A percentile compares a stretch with the other conserved stretches of the same genome.
phyloP scores from a whole-genome alignment of 768 basidiomycete species.

The Boletellus ananas region DNA sequence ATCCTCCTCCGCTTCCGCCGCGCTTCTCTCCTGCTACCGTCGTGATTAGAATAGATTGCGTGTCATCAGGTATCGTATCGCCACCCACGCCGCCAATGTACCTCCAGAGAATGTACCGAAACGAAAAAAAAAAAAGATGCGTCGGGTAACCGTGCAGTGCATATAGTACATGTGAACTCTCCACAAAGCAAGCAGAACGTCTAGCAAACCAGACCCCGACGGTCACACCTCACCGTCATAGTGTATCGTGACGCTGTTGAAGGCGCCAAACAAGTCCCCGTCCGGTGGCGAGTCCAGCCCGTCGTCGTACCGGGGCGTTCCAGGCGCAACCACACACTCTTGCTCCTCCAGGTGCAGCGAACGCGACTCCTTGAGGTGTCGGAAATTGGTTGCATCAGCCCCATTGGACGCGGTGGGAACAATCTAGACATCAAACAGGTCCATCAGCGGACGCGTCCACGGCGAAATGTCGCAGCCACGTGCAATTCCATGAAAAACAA shows the following conservation, averaged over 20 bases:
- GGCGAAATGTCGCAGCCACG: not conserved
- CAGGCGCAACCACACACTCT: slow-evolving; percentile 33
- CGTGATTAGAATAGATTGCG: slow-evolving; percentile 29
- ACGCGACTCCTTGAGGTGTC: slow-evolving; percentile 83
- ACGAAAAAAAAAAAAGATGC: slow-evolving; percentile 7
- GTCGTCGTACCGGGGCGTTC: slow-evolving; percentile 42
- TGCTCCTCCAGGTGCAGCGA: slow-evolving; percentile 86
- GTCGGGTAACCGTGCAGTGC: slow-evolving; percentile 26
- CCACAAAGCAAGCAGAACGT: slow-evolving; percentile 22
- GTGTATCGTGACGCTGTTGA: slow-evolving; percentile 86
- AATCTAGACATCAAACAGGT: slow-evolving; percentile 51
- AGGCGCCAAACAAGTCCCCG: slow-evolving; percentile 77
- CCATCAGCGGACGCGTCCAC: slow-evolving; percentile 26
- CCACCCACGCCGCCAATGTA: slow-evolving; percentile 25
- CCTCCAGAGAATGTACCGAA: slow-evolving; percentile 16
- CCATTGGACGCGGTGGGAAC: slow-evolving; percentile 72
- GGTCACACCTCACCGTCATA: slow-evolving; percentile 66
- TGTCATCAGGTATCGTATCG: slow-evolving; percentile 31
- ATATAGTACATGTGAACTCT: slow-evolving; percentile 35
- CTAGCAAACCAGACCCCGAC: slow-evolving; percentile 6
- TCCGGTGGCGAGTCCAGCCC: slow-evolving; percentile 43
- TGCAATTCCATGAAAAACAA: not conserved
- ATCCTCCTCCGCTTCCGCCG: slow-evolving; percentile 21
- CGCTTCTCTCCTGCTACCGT: slow-evolving; percentile 19
- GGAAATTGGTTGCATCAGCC: slow-evolving; percentile 84